Evolutionary conservation across 495 filamentous ascomycete genomes (phyloP).

Genomic region (Staphylotrichum tortipilum): DNA sequence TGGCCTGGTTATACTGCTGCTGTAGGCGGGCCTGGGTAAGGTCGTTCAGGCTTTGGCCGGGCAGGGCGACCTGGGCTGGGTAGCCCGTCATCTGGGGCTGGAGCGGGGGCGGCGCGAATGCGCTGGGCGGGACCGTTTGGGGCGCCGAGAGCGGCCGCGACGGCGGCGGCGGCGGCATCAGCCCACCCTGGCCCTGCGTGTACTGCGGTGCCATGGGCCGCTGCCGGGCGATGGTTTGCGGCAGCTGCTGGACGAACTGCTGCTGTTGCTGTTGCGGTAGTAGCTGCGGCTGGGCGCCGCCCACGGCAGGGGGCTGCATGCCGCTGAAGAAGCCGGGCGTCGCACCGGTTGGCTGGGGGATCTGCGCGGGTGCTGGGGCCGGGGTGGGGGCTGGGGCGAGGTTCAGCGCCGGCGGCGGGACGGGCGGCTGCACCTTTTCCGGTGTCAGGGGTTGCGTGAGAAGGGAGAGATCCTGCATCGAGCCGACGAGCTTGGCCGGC

Average conservation of each 20-base stretch:
- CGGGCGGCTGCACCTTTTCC: conserved; percentile 48
- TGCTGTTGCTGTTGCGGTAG: conserved; percentile 30
- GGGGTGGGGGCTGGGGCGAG: conserved; percentile 31
- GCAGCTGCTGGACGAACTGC: conserved; percentile 25
- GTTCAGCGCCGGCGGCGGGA: conserved; percentile 25
- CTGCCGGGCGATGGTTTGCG: conserved; percentile 46
- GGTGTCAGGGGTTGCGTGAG: conserved; percentile 71
- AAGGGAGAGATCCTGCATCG: conserved; percentile 71
- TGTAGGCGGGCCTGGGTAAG: conserved; percentile 59
- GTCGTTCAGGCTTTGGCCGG: conserved; percentile 68
- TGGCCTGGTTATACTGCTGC: conserved; percentile 37
- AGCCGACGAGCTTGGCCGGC: conserved; percentile 47
- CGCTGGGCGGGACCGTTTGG: conserved; percentile 67
- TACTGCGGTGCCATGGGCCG: conserved; percentile 64
- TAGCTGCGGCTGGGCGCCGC: no score
- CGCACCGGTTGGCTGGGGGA: conserved; percentile 44
- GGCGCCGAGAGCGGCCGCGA: conserved; percentile 81
- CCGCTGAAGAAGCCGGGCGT: conserved; percentile 43
- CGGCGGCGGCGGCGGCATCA: conserved; percentile 73
- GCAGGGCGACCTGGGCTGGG: conserved; percentile 49
- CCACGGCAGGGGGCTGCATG: conserved; percentile 28
- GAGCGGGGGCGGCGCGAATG: conserved; percentile 64
- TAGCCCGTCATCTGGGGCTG: conserved; percentile 82
- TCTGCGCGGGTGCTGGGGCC: conserved; percentile 36
- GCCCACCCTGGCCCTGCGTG: conserved; percentile 48